These are phyloP conservation scores for Leucaena leucocephala DNA, from an alignment of 306 rosid genomes.

Conservation along the genomic window DNA sequence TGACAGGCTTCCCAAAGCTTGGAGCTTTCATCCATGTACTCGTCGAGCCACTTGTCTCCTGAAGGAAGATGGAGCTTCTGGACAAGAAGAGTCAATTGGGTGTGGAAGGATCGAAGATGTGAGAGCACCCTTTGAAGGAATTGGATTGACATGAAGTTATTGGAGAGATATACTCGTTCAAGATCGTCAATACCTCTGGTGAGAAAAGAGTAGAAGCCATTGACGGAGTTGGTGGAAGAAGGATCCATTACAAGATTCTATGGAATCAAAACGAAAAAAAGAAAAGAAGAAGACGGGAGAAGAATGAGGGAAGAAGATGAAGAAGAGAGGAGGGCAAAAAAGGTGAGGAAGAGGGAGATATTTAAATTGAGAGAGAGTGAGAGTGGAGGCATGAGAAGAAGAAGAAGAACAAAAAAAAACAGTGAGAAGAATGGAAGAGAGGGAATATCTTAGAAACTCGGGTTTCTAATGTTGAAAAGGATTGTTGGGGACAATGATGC, in stretches of 20 bases:
- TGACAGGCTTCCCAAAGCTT: slow-evolving; percentile 95
- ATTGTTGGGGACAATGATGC: slow-evolving; percentile 99
- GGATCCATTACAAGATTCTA: slow-evolving; percentile 60
- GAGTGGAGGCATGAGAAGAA: slow-evolving; percentile 32
- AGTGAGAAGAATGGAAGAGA: slow-evolving; percentile 44
- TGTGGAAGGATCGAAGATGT: slow-evolving; percentile 83
- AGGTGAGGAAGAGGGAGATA: slow-evolving; percentile 38
- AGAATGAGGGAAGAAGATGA: background rate
- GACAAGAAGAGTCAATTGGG: slow-evolving; percentile 73
- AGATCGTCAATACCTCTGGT: slow-evolving; percentile 90
- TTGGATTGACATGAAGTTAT: slow-evolving; percentile 81
- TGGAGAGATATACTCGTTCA: slow-evolving; percentile 64
- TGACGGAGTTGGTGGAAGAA: slow-evolving; percentile 79
- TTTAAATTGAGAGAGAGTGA: slow-evolving; percentile 49
- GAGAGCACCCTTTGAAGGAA: slow-evolving; percentile 85
- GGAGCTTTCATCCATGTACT: slow-evolving; percentile 94
- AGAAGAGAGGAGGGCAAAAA: slow-evolving; percentile 13
- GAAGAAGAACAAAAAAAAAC: slow-evolving; percentile 11
- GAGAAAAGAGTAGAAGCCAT: slow-evolving; percentile 77
- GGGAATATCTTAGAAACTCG: slow-evolving; percentile 87
- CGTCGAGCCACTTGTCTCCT: slow-evolving; percentile 97
- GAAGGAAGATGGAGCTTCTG: slow-evolving; percentile 89
- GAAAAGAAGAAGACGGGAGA: background rate
- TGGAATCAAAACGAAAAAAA: background rate
- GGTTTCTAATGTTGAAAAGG: slow-evolving; percentile 97